Evolutionary conservation across 371 early-diverging fungal genomes (phyloP).

Genomic region (Rozella allomycis): DNA sequence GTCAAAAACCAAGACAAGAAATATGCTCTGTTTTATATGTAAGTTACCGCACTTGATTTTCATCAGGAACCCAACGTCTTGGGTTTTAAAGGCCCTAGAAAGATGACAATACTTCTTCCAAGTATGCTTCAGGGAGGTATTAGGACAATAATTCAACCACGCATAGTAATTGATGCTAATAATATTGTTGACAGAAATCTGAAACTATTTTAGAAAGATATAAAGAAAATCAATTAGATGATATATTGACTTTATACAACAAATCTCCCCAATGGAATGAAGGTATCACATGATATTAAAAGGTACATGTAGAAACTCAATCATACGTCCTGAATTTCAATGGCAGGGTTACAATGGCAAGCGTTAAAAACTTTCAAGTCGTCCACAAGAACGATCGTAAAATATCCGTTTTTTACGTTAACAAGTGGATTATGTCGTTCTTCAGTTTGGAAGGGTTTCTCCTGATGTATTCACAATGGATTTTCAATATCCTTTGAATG

Average conservation of each 20-base stretch:
- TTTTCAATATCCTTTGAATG: conserved; percentile 78
- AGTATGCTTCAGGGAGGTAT: too few relatives aligned
- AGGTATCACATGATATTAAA: conserved; percentile 18
- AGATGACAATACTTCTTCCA: conserved; percentile 64
- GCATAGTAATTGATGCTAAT: background rate
- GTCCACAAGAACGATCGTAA: conserved; percentile 69
- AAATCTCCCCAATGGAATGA: conserved; percentile 84
- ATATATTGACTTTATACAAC: conserved; percentile 52
- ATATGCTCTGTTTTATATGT: conserved; percentile 60
- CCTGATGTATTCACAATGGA: conserved; percentile 75
- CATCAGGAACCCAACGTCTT: conserved; percentile 75
- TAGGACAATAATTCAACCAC: conserved; percentile 1
- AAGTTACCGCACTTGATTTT: conserved; percentile 4
- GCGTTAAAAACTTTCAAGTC: conserved; percentile 94
- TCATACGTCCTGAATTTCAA: conserved; percentile 88
- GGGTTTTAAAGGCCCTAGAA: conserved; percentile 75
- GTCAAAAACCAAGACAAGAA: conserved; percentile 28
- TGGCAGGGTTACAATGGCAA: conserved; percentile 74
- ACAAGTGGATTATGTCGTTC: conserved; percentile 69
- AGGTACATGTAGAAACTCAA: conserved; percentile 41
- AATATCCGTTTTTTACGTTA: background rate
- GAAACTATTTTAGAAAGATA: conserved; percentile 41
- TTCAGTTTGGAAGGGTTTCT: conserved; percentile 80
- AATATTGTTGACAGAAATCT: conserved; percentile 35
- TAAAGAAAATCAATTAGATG: conserved; percentile 28